A percentile compares a stretch with the other conserved stretches of the same genome.
These are phyloP conservation scores for Nakaseomyces glabratus DNA, from an alignment of 1,139 yeast genomes.

Conservation along the genomic window DNA sequence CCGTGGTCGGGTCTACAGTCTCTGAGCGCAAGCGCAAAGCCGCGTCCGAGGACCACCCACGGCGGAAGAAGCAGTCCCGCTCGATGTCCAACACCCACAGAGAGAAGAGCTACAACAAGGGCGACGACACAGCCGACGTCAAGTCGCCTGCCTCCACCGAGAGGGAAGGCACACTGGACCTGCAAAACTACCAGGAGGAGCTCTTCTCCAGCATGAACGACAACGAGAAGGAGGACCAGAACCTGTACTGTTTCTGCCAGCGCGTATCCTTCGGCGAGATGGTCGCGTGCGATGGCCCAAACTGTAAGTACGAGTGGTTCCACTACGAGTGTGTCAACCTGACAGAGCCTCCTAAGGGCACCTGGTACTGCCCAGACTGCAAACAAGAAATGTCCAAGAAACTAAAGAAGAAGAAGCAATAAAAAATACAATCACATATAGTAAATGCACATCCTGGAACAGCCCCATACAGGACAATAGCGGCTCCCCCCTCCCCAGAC, in stretches of 20 bases:
- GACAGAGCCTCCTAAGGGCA: slow-evolving; percentile 57
- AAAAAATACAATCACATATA: too few relatives aligned
- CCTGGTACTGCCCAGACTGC: slow-evolving; percentile 70
- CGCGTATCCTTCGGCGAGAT: slow-evolving; percentile 64
- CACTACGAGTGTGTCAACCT: slow-evolving; percentile 71
- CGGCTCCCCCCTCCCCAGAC: too few relatives aligned
- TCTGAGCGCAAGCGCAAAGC: slow-evolving; percentile 22
- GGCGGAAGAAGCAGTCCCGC: slow-evolving; percentile 17
- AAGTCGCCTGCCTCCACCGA: slow-evolving; percentile 11
- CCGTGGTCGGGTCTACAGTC: slow-evolving; percentile 13
- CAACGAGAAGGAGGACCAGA: slow-evolving; percentile 35
- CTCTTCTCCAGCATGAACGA: slow-evolving; percentile 19
- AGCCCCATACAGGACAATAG: too few relatives aligned
- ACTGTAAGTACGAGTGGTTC: slow-evolving; percentile 67
- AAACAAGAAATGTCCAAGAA: slow-evolving; percentile 27
- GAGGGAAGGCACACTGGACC: slow-evolving; percentile 15
- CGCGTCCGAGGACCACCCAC: slow-evolving; percentile 10
- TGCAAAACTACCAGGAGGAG: slow-evolving; percentile 19
- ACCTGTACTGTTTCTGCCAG: slow-evolving; percentile 58
- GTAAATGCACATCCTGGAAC: too few relatives aligned
- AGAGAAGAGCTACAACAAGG: slow-evolving; percentile 5
- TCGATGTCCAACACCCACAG: slow-evolving; percentile 5
- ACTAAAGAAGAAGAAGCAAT: slow-evolving; percentile 21
- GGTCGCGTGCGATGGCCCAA: slow-evolving; percentile 72
- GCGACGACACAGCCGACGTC: slow-evolving; percentile 7